phyloP scores from a whole-genome alignment of 192 early-diverging fungal species.

The Gamsiella multidivaricata region DNA sequence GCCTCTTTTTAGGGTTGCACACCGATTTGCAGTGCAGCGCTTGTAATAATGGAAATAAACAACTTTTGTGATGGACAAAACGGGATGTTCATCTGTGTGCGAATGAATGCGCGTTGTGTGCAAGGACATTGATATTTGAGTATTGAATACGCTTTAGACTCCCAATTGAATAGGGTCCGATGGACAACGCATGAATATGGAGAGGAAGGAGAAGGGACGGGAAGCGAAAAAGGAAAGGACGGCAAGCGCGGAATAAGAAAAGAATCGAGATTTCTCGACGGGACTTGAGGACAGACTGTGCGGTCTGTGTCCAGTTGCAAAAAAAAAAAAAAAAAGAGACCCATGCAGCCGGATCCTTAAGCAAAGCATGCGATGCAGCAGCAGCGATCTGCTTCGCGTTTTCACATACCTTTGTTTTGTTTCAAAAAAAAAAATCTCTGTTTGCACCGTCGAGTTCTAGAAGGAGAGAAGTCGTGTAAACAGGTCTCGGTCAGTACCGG shows the following conservation, averaged over 20 bases:
- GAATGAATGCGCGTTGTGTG: too few relatives aligned
- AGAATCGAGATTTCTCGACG: constrained; percentile 7
- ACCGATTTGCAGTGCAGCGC: too few relatives aligned
- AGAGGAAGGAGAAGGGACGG: neutral
- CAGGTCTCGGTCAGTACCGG: too few relatives aligned
- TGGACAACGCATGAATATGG: constrained; percentile 1
- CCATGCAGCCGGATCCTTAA: neutral
- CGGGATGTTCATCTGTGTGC: too few relatives aligned
- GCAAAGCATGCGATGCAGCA: constrained; percentile 3
- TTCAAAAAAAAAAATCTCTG: neutral
- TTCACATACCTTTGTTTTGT: neutral
- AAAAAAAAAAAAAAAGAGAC: neutral
- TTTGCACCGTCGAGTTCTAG: neutral
- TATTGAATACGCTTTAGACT: too few relatives aligned
- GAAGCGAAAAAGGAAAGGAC: neutral
- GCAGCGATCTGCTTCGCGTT: constrained; percentile 11
- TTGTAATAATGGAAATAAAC: too few relatives aligned
- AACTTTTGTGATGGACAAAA: too few relatives aligned
- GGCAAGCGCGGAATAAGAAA: neutral
- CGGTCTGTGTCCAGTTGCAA: neutral
- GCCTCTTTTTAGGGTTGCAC: too few relatives aligned
- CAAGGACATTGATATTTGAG: too few relatives aligned
- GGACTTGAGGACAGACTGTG: neutral
- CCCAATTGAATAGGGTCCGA: neutral
- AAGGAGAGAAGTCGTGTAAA: neutral